Base-by-base conservation (phyloP, 257 asterid genomes). In the Schizonepeta tenuifolia region DNA sequence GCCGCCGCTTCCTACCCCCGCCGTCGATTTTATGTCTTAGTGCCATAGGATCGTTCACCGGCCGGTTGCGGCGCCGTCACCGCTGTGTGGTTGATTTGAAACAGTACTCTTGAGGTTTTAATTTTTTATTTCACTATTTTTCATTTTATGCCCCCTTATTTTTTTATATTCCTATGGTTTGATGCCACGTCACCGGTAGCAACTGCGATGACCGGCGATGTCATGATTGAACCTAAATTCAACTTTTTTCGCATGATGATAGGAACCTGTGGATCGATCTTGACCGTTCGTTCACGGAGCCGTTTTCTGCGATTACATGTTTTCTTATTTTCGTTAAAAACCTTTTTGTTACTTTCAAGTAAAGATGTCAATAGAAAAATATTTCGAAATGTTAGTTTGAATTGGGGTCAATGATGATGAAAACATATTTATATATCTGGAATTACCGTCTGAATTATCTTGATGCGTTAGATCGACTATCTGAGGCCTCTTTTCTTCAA, bases 101-200 rank as follows among this genome's bases (percentile, higher is more conserved):
- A 89, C 86, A 91, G 94, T 91, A 73, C 87, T 79, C 91, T n/a
- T 86, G 94, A 88, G 94, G 94, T 82, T 68, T 6, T 8, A 6
- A 7, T 3, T 3, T 10, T 5, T 2, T 10, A 10, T 17, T 54
- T 18, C 8, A 10, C 10, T 0, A 1, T 50, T 33, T 50, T 4
- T 0, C n/a, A 1, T 35, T 50, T 35, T n/a, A 49, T 7, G 9
- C 24, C 41, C 0, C 3, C 11, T 2, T 1, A 12, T 1, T 0
- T 4, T 5, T 11, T 15, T 6, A 44, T 15, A n/a, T n/a, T n/a
- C n/a, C n/a, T n/a, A 15, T 20, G 84, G 89, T 85, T 76, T 79
- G 65, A 65, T 84, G 95, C 92, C 95, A 86, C 92, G 92, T 88
- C 82, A 72, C 78, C 83, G 81, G 86, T 80, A 88, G 95, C 83